phyloP scores from a whole-genome alignment of 106 monocot species.

The Dendrobium chrysotoxum region DNA sequence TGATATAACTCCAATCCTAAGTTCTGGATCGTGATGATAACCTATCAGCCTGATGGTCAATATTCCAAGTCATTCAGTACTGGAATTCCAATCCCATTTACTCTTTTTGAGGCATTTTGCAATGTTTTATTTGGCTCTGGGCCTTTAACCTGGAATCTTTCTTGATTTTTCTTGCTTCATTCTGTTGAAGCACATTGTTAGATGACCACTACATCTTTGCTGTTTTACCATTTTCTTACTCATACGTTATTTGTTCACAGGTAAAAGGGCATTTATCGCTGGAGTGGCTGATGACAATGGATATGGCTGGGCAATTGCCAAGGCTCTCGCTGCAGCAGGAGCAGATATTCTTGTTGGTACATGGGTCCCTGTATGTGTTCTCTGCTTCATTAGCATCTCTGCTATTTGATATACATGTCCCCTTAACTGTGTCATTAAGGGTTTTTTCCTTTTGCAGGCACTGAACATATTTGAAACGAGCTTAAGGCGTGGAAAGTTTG shows the following conservation, averaged over 20 bases:
- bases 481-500: conserved; percentile 90
- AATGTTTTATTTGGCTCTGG: too few species aligned
- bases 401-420: neutral
- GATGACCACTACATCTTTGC: neutral
- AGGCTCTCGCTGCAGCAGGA: conserved; percentile 93
- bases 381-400: neutral
- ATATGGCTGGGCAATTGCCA: conserved; percentile 98
- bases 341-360: conserved; percentile 98
- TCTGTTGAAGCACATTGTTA: too few species aligned
- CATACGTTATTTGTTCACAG: conserved; percentile 19
- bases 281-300: conserved; percentile 98
- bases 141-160: too few species aligned
- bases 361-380: conserved; percentile 92
- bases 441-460: conserved; percentile 38
- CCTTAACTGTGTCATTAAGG: neutral
- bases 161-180: too few species aligned
- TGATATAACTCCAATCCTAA: too few species aligned
- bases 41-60: too few species aligned
- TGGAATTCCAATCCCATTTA: too few species aligned
- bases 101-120: too few species aligned
- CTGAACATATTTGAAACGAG: conserved; percentile 96
- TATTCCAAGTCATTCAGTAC: too few species aligned
- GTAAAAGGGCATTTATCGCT: conserved; percentile 96
- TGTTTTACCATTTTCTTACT: neutral
- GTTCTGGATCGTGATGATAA: too few species aligned